Base-by-base conservation (phyloP, 2,329 filamentous ascomycete species). In the Claviceps capensis region DNA sequence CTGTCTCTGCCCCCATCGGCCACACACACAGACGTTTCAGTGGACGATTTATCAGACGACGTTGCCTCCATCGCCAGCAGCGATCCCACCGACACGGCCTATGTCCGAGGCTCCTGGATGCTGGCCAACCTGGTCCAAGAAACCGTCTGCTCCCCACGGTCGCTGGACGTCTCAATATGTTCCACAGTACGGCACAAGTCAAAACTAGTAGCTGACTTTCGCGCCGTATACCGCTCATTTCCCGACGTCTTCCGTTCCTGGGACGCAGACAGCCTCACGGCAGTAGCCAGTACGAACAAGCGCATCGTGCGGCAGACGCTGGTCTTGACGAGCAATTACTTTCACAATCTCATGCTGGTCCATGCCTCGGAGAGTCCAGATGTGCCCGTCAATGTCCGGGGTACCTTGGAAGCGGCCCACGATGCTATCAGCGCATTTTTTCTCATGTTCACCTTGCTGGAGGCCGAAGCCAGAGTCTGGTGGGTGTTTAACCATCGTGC, bases 401-500 rank as follows among this genome's bases (percentile, higher is more conserved):
- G 79, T 4, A 85, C 85, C 3, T 69, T 90, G 13, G 85, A 89
- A 64, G 84, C 85, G 0, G 86, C 86, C 0, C 82, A 88, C 59
- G 83, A 86, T 62, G 86, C 86, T 4, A 79, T 91, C 47, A 77
- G 75, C 45, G 73, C 84, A 1, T 91, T 89, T 63, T 89, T 90
- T 64, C 73, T 88, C 53, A 73, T 89, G 6, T 86, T 82, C 66
- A 72, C 71, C 40, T 68, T 87, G 13, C 81, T 89, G 55, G 79
- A 83, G 58, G 72, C 72, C 16, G 86, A 91, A 68, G 84, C 85
- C 1, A 76, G 82, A 14, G 85, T 89, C 1, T 90, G 86, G 86
- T 91, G 86, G 86, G 85, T 88, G 0, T 88, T 89, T 58, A 86
- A 88, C 63, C 86, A 90, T 62, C 73, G 86, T 1, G 86, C 86